Evolutionary conservation across 768 basidiomycete species (phyloP), one percentile per base, ranked within the genome.

Genomic region (Naganishia kalamii): DNA sequence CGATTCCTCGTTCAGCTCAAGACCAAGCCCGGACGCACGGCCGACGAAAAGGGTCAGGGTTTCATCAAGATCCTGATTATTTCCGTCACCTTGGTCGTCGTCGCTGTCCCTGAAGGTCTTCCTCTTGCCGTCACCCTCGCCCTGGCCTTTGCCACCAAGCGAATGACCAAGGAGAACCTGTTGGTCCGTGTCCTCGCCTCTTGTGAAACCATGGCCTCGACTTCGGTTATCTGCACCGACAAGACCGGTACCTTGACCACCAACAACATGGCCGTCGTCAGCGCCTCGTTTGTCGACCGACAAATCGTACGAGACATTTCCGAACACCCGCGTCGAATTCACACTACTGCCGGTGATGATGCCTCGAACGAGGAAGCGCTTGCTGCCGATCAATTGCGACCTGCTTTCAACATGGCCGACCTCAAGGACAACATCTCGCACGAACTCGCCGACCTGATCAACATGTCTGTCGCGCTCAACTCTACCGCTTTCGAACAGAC

Each of bases 161-260:
- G 94, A n/a, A 98, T 98, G 96, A 90, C 93, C 10, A 84, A 87
- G 73, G 89, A 92, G 78, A 96, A 96, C 60, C 82, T 98, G 0
- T 85, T 99, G 46, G 96, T 98, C 32, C 92, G 94, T 62, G 90
- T 97, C 4, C 85, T 99, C 35, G 90, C 90, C 7, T 92, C 92
- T 13, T 98, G 94, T 78, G 96, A 99, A 80, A 98, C 92, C 0
- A 98, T 98, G 94, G 94, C 90, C 23, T 97, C 97, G 71, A 90
- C 94, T 4, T 93, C 89, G 23, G 92, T 97, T 65, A 85, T 97
- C 3, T 76, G 74, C 61, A 76, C 75, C 79, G 92, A 93, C 82
- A 93, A 94, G 81, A 94, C 92, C 1, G 94, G 94, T 40, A 97
- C 94, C 10, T 86, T 99, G 25, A 99, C 96, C 0, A 88, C 90